Conservation (phyloP, 2,329 filamentous ascomycete genomes). For the Hypoxylon sp. region DNA sequence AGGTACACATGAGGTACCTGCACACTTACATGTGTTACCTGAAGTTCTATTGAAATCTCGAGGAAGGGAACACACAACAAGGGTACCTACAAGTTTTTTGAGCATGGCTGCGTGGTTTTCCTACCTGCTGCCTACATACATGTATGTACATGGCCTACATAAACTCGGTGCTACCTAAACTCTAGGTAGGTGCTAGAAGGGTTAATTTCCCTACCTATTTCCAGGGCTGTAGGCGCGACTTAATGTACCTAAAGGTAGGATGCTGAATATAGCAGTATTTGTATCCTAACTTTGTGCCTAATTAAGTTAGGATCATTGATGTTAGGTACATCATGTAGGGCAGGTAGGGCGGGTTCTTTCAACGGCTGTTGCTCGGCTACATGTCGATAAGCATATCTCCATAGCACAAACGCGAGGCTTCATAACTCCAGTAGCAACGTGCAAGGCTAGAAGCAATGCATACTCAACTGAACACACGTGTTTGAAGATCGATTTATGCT, state of each 20-base stretch:
- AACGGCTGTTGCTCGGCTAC: slow-evolving; percentile 40
- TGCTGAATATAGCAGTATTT: slow-evolving; percentile 11
- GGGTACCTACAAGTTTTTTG: background rate
- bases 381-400: slow-evolving; percentile 6
- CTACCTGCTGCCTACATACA: no score
- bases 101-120: background rate
- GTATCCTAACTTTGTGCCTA: slow-evolving; percentile 9
- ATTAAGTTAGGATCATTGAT: slow-evolving; percentile 14
- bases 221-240: slow-evolving; percentile 5
- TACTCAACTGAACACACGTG: background rate
- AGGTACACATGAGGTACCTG: slow-evolving; percentile 6
- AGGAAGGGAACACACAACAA: background rate
- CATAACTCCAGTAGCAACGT: background rate
- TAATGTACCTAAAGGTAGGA: slow-evolving; percentile 6
- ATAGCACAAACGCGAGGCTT: slow-evolving; percentile 4
- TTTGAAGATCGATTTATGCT: background rate
- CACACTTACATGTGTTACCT: background rate
- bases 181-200: slow-evolving; percentile 17
- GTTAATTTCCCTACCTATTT: background rate
- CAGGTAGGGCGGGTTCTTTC: slow-evolving; percentile 8
- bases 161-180: slow-evolving; percentile 20
- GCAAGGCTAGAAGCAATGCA: background rate
- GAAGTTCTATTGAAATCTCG: slow-evolving; percentile 3
- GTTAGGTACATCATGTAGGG: slow-evolving; percentile 3
- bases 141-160: background rate